Evolutionary conservation across 1,284 basidiomycete genomes (phyloP).

Genomic region (Cryptococcus sp.): DNA sequence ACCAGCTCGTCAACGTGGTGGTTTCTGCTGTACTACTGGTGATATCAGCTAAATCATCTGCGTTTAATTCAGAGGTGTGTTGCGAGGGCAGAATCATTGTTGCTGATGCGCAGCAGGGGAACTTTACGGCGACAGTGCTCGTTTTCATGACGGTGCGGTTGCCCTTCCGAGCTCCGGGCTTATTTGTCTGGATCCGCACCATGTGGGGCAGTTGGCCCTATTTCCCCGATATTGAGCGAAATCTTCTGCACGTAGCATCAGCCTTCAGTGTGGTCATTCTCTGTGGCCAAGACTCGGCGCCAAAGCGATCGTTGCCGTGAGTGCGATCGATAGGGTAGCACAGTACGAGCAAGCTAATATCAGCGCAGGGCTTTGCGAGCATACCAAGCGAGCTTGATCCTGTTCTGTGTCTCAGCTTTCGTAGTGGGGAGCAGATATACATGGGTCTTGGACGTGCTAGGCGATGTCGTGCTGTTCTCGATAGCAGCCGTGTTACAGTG

Average conservation of each 20-base stretch:
- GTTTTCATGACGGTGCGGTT: constrained; percentile 81
- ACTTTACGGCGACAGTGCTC: too few species aligned
- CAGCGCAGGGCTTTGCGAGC: constrained; percentile 34
- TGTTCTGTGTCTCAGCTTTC: constrained; percentile 62
- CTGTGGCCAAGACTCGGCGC: constrained; percentile 55
- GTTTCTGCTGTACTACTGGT: constrained; percentile 69
- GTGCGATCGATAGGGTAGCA: constrained; percentile 12
- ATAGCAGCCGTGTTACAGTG: constrained; percentile 1
- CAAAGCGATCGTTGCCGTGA: constrained; percentile 54
- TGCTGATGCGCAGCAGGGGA: too few species aligned
- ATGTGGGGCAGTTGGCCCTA: constrained; percentile 34
- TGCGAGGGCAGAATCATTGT: neutral
- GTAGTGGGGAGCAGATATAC: constrained; percentile 61
- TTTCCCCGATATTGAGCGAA: constrained; percentile 29
- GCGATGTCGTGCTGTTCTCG: constrained; percentile 8
- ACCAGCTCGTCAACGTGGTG: constrained; percentile 85
- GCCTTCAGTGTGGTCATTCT: constrained; percentile 49
- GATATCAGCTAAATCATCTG: too few species aligned
- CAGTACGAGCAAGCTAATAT: too few species aligned
- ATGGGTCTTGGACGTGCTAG: constrained; percentile 21
- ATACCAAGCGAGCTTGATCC: constrained; percentile 58
- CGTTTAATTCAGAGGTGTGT: neutral
- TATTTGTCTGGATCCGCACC: constrained; percentile 89
- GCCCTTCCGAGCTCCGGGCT: constrained; percentile 74
- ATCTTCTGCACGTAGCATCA: constrained; percentile 24